Conservation (phyloP, 331 rosid species). For the Erythrophleum ivorense region DNA sequence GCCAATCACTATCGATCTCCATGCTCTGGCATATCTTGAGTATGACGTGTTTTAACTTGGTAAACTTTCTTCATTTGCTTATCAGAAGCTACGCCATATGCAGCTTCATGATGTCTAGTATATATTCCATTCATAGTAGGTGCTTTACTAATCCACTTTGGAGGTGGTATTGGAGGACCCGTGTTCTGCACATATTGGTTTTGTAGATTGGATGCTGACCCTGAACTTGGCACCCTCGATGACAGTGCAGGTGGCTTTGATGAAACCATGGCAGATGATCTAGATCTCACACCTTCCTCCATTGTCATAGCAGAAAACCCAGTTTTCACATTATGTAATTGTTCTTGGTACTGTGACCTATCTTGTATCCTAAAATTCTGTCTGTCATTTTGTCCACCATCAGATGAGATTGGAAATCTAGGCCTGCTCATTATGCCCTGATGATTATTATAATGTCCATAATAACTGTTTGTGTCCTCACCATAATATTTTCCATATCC, state of each 20-base stretch:
- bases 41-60: slow-evolving; percentile 60
- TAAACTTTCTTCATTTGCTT: slow-evolving; percentile 69
- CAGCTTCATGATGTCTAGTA: slow-evolving; percentile 61
- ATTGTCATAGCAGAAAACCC: slow-evolving; percentile 63
- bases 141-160: slow-evolving; percentile 74
- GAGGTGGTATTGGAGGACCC: slow-evolving; percentile 88
- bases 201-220: slow-evolving; percentile 53
- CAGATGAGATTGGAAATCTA: slow-evolving; percentile 58
- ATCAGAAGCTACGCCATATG: slow-evolving; percentile 56
- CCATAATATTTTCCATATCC: slow-evolving; percentile 71
- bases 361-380: slow-evolving; percentile 69
- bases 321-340: slow-evolving; percentile 58
- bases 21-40: slow-evolving; percentile 53
- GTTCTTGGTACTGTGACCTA: slow-evolving; percentile 64
- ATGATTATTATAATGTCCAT: slow-evolving; percentile 59
- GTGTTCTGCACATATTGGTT: slow-evolving; percentile 55
- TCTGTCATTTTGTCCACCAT: slow-evolving; percentile 66
- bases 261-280: slow-evolving; percentile 44
- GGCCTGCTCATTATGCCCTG: slow-evolving; percentile 65
- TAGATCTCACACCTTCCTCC: slow-evolving; percentile 59
- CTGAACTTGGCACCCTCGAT: slow-evolving; percentile 53
- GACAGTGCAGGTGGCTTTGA: slow-evolving; percentile 46
- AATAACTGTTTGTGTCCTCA: slow-evolving; percentile 58
- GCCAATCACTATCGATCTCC: slow-evolving; percentile 49
- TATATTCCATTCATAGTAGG: slow-evolving; percentile 55